Base-by-base conservation (phyloP, 192 early-diverging fungal genomes). In the Oehlia diaphana region DNA sequence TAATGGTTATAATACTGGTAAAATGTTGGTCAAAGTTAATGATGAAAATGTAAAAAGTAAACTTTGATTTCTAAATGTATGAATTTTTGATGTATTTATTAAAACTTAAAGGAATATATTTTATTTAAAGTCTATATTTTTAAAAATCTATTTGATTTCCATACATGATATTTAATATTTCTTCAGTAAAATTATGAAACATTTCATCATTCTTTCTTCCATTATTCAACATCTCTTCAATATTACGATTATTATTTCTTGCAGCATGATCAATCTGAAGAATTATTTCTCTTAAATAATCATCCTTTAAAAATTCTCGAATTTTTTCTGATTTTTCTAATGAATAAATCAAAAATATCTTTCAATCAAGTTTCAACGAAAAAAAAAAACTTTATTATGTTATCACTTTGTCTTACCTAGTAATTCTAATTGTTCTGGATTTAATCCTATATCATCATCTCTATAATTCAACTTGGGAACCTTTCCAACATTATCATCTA, bases 1-100 rank as follows among this genome's bases (percentile, higher is more conserved):
- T 80, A 82, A 85, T 62, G 85, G 88, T 42, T 81, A 80, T 6
- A 90, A 90, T 79, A 85, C 79, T 16, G 88, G 88, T 69, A 89
- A 89, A 83, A 84, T 86, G 83, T 49, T 89, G 39, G 82, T 89
- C 50, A 83, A 88, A 74, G 83, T 88, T 42, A 81, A 72, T 16
- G 67, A 81, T 39, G 79, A 82, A 65, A 79, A 81, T 31, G 50
- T 58, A 13, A 79, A 75, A 63, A 86, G 85, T 79, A 78, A 72
- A 47, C 75, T 86, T 64, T 86, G 79, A 80, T 35, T 33, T 28
- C 50, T 28, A 65, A 16, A 21, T 16, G 14, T 63, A 26, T 6
- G n/a, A 58, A 1, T 31, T 23, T 10, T 62, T 42, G n/a, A 33
- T 33, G 16, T 9, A 23, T 50, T 74, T 16, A 44, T 35, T 47